These are phyloP conservation scores for Austroboletus festivus DNA, from an alignment of 768 basidiomycete genomes.

Conservation along the genomic window DNA sequence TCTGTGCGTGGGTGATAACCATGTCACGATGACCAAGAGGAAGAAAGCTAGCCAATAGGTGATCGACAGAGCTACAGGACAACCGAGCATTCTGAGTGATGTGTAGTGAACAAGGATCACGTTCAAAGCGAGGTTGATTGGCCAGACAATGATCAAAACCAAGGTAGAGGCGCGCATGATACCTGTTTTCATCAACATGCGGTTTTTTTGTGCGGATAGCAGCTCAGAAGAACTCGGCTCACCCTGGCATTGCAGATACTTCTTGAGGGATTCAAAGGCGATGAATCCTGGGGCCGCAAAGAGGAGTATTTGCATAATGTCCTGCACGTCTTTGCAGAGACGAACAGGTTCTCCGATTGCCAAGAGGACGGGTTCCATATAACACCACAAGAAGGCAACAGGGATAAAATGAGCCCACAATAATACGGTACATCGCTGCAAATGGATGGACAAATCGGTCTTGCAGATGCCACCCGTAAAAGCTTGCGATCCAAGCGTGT, in stretches of 20 bases:
- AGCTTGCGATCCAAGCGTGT: slow-evolving; percentile 75
- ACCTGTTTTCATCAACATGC: slow-evolving; percentile 39
- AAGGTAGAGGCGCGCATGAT: slow-evolving; percentile 72
- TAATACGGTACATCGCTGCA: slow-evolving; percentile 66
- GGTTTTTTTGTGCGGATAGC: background rate
- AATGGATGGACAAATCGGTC: slow-evolving; percentile 68
- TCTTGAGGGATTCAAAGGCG: slow-evolving; percentile 74
- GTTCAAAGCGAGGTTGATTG: slow-evolving; percentile 62
- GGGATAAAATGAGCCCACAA: slow-evolving; percentile 66
- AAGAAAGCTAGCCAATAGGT: slow-evolving; percentile 70
- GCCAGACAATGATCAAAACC: slow-evolving; percentile 59
- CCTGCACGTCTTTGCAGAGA: slow-evolving; percentile 60
- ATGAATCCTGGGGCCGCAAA: slow-evolving; percentile 70
- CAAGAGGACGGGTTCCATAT: slow-evolving; percentile 59
- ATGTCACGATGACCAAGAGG: slow-evolving; percentile 49
- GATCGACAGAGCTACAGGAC: slow-evolving; percentile 62
- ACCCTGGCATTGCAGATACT: slow-evolving; percentile 81
- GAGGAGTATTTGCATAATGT: slow-evolving; percentile 61
- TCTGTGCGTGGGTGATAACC: slow-evolving; percentile 48
- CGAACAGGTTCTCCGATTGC: slow-evolving; percentile 56
- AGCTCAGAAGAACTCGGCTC: slow-evolving; percentile 6
- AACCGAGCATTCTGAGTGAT: slow-evolving; percentile 59
- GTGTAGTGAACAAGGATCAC: slow-evolving; percentile 63
- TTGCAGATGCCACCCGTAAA: slow-evolving; percentile 60
- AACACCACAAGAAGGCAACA: slow-evolving; percentile 59